Percentiles rank a stretch among this genome's conserved stretches.
phyloP scores from a whole-genome alignment of 2,329 filamentous ascomycete genomes.

The Penicillium sp. region DNA sequence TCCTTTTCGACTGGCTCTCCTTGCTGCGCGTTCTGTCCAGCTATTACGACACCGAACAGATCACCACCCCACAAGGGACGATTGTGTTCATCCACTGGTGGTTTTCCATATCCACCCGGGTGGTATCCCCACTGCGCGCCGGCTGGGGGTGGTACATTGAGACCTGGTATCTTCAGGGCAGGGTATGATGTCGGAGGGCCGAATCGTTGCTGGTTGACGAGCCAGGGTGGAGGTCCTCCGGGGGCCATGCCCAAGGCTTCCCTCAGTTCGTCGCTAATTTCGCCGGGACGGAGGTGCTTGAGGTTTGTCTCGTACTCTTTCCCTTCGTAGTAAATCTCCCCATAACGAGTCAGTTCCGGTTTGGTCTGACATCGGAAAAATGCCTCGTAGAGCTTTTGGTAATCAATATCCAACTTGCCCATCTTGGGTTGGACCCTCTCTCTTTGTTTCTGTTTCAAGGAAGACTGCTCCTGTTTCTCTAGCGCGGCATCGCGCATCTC shows the following conservation, averaged over 20 bases:
- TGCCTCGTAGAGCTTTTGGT: constrained; percentile 95
- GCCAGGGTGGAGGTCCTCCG: constrained; percentile 90
- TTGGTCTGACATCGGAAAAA: constrained; percentile 99
- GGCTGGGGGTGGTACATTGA: constrained; percentile 88
- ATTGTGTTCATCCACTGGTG: constrained; percentile 91
- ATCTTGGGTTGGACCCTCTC: constrained; percentile 94
- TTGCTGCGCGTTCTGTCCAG: constrained; percentile 61
- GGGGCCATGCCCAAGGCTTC: constrained; percentile 93
- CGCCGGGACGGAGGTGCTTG: constrained; percentile 84
- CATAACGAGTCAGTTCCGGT: constrained; percentile 87
- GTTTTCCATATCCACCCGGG: constrained; percentile 93
- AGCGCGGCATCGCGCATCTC: constrained; percentile 97
- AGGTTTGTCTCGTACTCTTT: constrained; percentile 98
- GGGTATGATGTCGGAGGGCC: constrained; percentile 94
- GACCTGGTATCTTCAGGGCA: constrained; percentile 87
- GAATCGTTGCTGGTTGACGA: constrained; percentile 94
- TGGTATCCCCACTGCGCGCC: constrained; percentile 94
- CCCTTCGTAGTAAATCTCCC: constrained; percentile 99
- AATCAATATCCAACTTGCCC: constrained; percentile 96
- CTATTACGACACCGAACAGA: constrained; percentile 77
- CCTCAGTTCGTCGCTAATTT: constrained; percentile 83
- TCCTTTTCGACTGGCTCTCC: constrained; percentile 83
- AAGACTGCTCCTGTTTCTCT: constrained; percentile 91
- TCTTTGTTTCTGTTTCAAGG: constrained; percentile 90
- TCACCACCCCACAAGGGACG: constrained; percentile 90